Conservation (phyloP, 352 stramenopile genomes). For the Phytophthora vignae region DNA sequence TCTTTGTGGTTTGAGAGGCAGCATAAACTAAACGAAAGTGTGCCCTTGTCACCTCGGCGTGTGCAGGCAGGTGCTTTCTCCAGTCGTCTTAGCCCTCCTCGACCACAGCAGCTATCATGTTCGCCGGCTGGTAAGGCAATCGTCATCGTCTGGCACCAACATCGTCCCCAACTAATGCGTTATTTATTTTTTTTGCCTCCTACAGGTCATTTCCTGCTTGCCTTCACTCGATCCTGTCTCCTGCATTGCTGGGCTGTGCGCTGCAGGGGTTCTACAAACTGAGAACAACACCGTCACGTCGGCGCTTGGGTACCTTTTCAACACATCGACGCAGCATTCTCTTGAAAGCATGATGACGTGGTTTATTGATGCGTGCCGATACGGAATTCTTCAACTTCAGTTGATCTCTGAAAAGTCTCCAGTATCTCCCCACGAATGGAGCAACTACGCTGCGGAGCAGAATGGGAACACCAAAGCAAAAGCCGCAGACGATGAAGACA, state of each 20-base stretch:
- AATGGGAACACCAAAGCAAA: constrained; percentile 1
- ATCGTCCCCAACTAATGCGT: background rate
- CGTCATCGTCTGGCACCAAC: background rate
- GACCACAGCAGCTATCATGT: constrained; percentile 19
- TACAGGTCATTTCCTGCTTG: constrained; percentile 43
- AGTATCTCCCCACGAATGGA: constrained; percentile 27
- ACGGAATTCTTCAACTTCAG: constrained; percentile 14
- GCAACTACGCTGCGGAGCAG: constrained; percentile 4
- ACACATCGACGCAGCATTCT: constrained; percentile 14
- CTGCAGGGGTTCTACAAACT: constrained; percentile 1
- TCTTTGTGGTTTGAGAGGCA: background rate
- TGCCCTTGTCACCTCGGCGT: constrained; percentile 3
- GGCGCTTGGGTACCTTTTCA: constrained; percentile 37
- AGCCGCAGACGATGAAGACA: background rate
- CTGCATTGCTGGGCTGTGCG: constrained; percentile 29
- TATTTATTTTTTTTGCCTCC: background rate
- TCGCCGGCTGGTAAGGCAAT: constrained; percentile 25
- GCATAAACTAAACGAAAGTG: constrained; percentile 7
- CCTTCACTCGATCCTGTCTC: constrained; percentile 30
- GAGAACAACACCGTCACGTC: constrained; percentile 13
- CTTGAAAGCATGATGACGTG: constrained; percentile 31
- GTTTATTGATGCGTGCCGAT: constrained; percentile 46
- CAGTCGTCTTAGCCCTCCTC: constrained; percentile 26
- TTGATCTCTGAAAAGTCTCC: background rate
- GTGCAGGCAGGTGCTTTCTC: constrained; percentile 40